These are phyloP conservation scores for Mallotus nudiflorus DNA, from an alignment of 345 rosid genomes.

Conservation along the genomic window DNA sequence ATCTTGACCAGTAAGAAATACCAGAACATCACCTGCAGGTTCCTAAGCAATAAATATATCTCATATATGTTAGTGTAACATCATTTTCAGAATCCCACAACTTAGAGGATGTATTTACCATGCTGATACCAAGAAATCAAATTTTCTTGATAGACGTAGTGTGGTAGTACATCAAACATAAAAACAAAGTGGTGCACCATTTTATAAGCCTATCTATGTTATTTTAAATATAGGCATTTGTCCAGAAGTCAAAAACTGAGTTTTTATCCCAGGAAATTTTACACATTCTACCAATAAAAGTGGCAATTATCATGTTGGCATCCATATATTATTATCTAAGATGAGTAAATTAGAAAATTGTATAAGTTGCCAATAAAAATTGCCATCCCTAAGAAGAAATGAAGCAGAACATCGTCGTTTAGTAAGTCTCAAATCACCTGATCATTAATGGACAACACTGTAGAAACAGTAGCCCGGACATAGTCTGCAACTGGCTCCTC, in stretches of 20 bases:
- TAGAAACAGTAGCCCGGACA: conserved; percentile 71
- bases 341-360: background rate
- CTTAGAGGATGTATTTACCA: background rate
- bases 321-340: no score
- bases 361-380: background rate
- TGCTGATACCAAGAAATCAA: background rate
- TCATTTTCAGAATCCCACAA: background rate
- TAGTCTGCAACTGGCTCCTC: conserved; percentile 94
- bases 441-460: conserved; percentile 70
- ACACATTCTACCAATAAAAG: no score
- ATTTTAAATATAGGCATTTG: background rate
- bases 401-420: conserved; percentile 1
- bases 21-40: conserved; percentile 85
- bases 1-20: conserved; percentile 97
- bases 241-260: background rate
- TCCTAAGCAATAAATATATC: conserved; percentile 45
- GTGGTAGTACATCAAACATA: background rate
- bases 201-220: background rate
- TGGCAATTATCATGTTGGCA: no score
- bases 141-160: background rate
- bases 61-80: background rate
- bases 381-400: background rate
- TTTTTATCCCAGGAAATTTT: background rate
- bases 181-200: background rate
- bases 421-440: conserved; percentile 46